A percentile compares a stretch with the other conserved stretches of the same genome.
phyloP scores from a whole-genome alignment of 306 rosid species.

The Mimosa pudica region DNA sequence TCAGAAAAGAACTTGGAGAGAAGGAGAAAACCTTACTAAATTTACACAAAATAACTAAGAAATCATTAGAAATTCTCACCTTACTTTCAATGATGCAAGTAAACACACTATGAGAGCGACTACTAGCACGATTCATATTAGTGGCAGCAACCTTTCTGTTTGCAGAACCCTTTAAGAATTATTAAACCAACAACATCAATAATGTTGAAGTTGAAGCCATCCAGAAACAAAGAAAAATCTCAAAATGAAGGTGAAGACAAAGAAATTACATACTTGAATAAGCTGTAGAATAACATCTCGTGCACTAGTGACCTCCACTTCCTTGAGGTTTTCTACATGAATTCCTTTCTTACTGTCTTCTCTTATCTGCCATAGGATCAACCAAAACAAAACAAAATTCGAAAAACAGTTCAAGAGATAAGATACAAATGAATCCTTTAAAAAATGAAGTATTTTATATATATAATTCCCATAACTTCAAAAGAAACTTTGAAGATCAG shows the following conservation, averaged over 20 bases:
- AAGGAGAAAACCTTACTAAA: slow-evolving; percentile 6
- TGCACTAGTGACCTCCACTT: slow-evolving; percentile 83
- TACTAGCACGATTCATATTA: slow-evolving; percentile 96
- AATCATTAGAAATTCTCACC: slow-evolving; percentile 47
- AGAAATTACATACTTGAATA: slow-evolving; percentile 61
- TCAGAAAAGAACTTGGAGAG: slow-evolving; percentile 31
- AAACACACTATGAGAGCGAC: slow-evolving; percentile 98
- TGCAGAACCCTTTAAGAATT: slow-evolving; percentile 70
- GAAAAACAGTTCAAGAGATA: background rate
- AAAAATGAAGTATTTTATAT: slow-evolving; percentile 17
- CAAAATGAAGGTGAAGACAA: slow-evolving; percentile 17
- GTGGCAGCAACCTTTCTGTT: slow-evolving; percentile 97
- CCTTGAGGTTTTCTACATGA: slow-evolving; percentile 93
- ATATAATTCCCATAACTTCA: slow-evolving; percentile 1
- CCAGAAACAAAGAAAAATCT: slow-evolving; percentile 3
- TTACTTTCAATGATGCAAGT: slow-evolving; percentile 94
- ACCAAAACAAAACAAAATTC: background rate
- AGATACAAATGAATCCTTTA: background rate
- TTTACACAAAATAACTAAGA: slow-evolving; percentile 11
- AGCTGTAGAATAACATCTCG: slow-evolving; percentile 94
- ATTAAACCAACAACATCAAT: background rate
- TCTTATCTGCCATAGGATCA: slow-evolving; percentile 63
- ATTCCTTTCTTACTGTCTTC: slow-evolving; percentile 96
- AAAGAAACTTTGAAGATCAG: slow-evolving; percentile 1
- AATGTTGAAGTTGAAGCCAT: background rate